These are phyloP conservation scores for Candida sanyaensis DNA, from an alignment of 1,139 yeast genomes.

Conservation along the genomic window DNA sequence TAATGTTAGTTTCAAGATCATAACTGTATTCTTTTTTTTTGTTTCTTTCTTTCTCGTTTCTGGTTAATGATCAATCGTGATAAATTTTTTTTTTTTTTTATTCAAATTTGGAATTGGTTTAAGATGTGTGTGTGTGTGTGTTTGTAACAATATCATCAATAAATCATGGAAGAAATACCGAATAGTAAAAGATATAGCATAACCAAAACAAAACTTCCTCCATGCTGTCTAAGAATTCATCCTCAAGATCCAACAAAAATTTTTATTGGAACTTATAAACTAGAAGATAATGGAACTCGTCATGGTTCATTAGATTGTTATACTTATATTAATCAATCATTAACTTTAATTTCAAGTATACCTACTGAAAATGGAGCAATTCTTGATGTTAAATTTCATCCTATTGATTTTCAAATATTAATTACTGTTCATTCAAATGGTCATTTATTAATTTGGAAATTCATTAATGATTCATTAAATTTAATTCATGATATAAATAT, in stretches of 20 bases:
- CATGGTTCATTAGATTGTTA: conserved; percentile 77
- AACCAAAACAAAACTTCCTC: conserved; percentile 62
- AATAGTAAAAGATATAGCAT: conserved; percentile 22
- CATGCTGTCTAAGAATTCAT: conserved; percentile 72
- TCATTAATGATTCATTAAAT: conserved; percentile 17
- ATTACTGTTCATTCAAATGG: conserved; percentile 85
- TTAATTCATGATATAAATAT: conserved; percentile 39
- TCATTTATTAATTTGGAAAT: conserved; percentile 62
- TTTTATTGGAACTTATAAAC: conserved; percentile 76
- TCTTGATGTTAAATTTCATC: conserved; percentile 70
- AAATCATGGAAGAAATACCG: conserved; percentile 2
- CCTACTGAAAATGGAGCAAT: conserved; percentile 54
- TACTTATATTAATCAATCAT: conserved; percentile 20
- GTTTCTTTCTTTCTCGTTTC: background rate
- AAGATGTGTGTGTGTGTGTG: no score
- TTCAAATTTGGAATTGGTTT: no score
- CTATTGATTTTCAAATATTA: conserved; percentile 48
- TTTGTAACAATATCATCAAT: no score
- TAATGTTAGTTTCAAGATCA: no score
- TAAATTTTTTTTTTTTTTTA: conserved; percentile 2
- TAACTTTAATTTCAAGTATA: conserved; percentile 10
- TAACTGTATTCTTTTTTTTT: background rate
- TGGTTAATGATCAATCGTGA: background rate
- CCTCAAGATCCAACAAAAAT: conserved; percentile 51
- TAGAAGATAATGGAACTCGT: conserved; percentile 60